Percentiles rank a stretch among this genome's conserved stretches.
These are phyloP conservation scores for Cladosporium sp. DNA, from an alignment of 2,329 filamentous ascomycete genomes.

Conservation along the genomic window DNA sequence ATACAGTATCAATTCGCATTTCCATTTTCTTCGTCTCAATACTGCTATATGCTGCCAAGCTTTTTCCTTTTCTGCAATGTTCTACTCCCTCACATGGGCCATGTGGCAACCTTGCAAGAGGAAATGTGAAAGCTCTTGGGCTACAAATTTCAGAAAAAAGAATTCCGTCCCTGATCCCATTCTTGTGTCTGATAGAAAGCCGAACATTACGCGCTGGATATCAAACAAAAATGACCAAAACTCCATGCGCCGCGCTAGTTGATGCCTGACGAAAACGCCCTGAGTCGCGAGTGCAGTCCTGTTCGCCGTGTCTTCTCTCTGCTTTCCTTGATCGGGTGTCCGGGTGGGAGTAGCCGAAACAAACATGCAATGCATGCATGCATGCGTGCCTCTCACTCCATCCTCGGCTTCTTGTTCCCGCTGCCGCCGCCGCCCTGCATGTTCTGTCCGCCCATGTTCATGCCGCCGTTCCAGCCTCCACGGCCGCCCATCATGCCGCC, in stretches of 20 bases:
- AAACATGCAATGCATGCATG: not conserved
- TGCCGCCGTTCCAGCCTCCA: constrained; percentile 29
- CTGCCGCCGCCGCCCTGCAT: constrained; percentile 46
- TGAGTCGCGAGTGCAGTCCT: not conserved
- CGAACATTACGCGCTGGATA: not conserved
- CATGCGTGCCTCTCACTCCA: constrained; percentile 9
- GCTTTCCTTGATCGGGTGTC: not conserved
- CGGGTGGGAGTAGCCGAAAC: not conserved
- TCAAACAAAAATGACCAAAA: not conserved
- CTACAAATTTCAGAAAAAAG: not conserved
- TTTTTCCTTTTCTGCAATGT: not conserved
- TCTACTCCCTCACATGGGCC: not conserved
- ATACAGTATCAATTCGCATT: not conserved
- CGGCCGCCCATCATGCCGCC: constrained; percentile 50
- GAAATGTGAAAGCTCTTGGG: not conserved
- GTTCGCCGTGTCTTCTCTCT: not conserved
- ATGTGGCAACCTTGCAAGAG: not conserved
- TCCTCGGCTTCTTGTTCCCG: constrained; percentile 27
- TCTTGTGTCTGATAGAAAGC: not conserved
- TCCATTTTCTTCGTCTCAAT: not conserved
- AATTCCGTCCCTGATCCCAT: not conserved
- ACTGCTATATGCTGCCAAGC: not conserved
- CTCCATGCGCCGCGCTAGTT: constrained; percentile 14
- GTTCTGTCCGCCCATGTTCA: constrained; percentile 47
- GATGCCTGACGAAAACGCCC: constrained; percentile 1